Conservation (phyloP, 2,329 filamentous ascomycete species). For the Trichoderma afroharzianum region DNA sequence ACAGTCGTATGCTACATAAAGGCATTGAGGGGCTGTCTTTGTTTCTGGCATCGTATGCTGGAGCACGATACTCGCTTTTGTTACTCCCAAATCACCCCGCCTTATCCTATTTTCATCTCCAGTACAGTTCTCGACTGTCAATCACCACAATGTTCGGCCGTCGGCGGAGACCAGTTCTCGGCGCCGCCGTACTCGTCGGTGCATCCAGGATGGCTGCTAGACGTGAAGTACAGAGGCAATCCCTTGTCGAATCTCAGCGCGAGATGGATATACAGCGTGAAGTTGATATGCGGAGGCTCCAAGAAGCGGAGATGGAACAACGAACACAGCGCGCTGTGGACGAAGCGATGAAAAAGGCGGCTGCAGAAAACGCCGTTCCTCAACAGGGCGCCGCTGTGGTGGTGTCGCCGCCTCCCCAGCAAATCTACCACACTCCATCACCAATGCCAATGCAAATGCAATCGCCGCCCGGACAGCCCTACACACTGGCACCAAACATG, state of each 20-base stretch:
- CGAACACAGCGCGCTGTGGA: not conserved
- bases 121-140: not conserved
- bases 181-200: not conserved
- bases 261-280: not conserved
- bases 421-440: not conserved
- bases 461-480: not conserved
- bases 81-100: not conserved
- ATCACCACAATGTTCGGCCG: not conserved
- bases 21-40: not conserved
- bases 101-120: not conserved
- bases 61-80: not conserved
- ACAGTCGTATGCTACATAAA: not conserved
- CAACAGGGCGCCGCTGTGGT: not conserved
- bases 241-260: not conserved
- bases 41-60: not conserved
- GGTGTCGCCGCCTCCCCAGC: not conserved
- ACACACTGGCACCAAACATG: not conserved
- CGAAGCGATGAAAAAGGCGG: not conserved
- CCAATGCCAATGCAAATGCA: constrained; percentile 6
- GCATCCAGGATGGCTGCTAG: not conserved
- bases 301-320: not conserved
- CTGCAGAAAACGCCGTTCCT: not conserved
- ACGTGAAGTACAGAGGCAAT: not conserved
- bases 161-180: constrained; percentile 1
- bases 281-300: not conserved